These are phyloP conservation scores for Ascochyta viciae-villosae DNA, from an alignment of 2,329 filamentous ascomycete genomes.

Conservation along the genomic window DNA sequence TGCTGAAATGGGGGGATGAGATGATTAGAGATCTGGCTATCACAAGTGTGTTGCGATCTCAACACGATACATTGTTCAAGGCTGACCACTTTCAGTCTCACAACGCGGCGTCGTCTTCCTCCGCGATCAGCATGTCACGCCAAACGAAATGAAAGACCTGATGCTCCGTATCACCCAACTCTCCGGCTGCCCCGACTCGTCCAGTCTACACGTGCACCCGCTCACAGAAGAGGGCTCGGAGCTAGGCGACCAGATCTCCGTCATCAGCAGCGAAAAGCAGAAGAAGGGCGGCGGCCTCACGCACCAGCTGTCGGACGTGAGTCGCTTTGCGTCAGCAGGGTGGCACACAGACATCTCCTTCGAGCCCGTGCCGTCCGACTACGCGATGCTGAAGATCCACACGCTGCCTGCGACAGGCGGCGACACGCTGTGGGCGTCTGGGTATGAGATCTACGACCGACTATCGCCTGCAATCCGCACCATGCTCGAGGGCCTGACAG, in stretches of 20 bases:
- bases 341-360: conserved; percentile 62
- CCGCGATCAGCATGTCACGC: conserved; percentile 63
- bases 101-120: conserved; percentile 75
- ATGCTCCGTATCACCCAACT: conserved; percentile 66
- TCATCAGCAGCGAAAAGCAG: conserved; percentile 49
- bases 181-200: conserved; percentile 53
- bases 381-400: conserved; percentile 46
- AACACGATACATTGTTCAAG: background rate
- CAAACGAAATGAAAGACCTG: conserved; percentile 69
- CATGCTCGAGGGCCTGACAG: conserved; percentile 58
- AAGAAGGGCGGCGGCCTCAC: conserved; percentile 39
- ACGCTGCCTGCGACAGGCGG: conserved; percentile 45
- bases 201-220: conserved; percentile 38
- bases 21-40: conserved; percentile 57
- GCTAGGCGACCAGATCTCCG: conserved; percentile 49
- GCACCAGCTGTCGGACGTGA: conserved; percentile 54
- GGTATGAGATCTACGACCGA: conserved; percentile 59
- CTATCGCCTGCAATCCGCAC: conserved; percentile 56
- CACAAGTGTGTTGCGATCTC: conserved; percentile 59
- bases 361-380: conserved; percentile 52
- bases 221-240: conserved; percentile 57
- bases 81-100: conserved; percentile 59
- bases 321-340: conserved; percentile 51
- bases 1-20: conserved; percentile 46
- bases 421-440: conserved; percentile 49